A percentile compares a stretch with the other conserved stretches of the same genome.
phyloP scores from a whole-genome alignment of 345 rosid species.

The Rhodamnia rubescens region DNA sequence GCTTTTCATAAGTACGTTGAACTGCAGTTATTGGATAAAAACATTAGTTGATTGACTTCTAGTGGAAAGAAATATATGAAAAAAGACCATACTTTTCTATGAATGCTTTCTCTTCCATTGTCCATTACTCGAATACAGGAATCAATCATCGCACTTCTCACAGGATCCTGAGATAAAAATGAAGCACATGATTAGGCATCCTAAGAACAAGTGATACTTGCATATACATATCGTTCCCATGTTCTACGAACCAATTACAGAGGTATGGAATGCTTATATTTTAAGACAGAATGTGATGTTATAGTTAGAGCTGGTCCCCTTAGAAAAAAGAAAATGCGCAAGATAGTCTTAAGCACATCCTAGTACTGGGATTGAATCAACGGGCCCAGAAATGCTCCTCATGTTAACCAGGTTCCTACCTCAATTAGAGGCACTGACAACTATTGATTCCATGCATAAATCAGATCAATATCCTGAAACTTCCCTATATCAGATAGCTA shows the following conservation, averaged over 20 bases:
- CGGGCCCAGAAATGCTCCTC: background rate
- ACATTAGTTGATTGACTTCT: too few relatives aligned
- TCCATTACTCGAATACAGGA: slow-evolving; percentile 83
- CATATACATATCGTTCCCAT: background rate
- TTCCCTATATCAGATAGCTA: background rate
- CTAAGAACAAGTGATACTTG: background rate
- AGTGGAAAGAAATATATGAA: background rate
- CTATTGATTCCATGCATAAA: background rate
- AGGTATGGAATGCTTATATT: background rate
- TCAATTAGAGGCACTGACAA: background rate
- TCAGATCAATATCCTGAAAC: background rate
- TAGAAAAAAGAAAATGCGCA: background rate
- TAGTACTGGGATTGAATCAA: background rate
- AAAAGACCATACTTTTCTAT: slow-evolving; percentile 56
- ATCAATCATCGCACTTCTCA: slow-evolving; percentile 74
- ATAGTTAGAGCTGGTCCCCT: background rate
- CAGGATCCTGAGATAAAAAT: slow-evolving; percentile 39
- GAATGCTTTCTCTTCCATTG: slow-evolving; percentile 90
- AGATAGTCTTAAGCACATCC: background rate
- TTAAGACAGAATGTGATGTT: background rate
- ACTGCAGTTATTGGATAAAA: background rate
- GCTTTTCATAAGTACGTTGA: background rate
- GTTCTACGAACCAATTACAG: background rate
- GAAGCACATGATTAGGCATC: background rate
- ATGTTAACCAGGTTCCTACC: background rate